Base-by-base conservation (phyloP, 768 basidiomycete genomes). In the Auricularia sp. region DNA sequence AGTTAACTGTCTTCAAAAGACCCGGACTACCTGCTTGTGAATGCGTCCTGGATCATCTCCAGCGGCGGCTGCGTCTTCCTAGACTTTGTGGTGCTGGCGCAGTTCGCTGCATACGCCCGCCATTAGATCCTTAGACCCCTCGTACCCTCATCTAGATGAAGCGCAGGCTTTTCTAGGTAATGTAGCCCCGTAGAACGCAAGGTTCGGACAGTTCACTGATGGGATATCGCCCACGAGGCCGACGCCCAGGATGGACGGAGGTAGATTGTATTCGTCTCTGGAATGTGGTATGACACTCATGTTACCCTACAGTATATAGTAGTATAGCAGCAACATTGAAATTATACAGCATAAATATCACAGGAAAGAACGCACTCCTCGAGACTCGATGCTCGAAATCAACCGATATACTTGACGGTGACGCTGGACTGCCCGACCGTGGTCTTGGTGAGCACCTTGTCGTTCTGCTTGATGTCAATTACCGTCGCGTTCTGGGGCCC, bases 381-480 rank as follows among this genome's bases (percentile, higher is more conserved):
- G 18, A 44, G 10, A 44, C 10, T 44, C 43, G 11, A 44, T 11
- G 43, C 18, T 44, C 11, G 39, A 42, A 42, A 51, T 51, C 1
- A 51, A 6, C 18, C 21, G 47, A 51, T 16, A 68, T 75, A 74
- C 23, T 35, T 59, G 64, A 75, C 70, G 44, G 72, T 72, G 66
- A 74, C 72, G 54, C 64, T 53, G 33, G 61, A 65, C 58, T 64
- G 43, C 67, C 64, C 63, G 42, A 68, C 64, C 58, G 71, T 70
- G 64, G 71, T 73, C 5, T 69, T 69, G 10, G 75, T 77, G 21
- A 76, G 66, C 42, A 74, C 72, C 23, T 62, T 63, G 64, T 63
- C 67, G 68, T 68, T 72, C 69, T 76, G 75, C 70, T 75, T 67
- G 54, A 77, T 72, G 68, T 77, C 72, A 67, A 77, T 75, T 65